Base-by-base conservation (phyloP, 768 basidiomycete genomes). In the Hirschioporus abietinus region DNA sequence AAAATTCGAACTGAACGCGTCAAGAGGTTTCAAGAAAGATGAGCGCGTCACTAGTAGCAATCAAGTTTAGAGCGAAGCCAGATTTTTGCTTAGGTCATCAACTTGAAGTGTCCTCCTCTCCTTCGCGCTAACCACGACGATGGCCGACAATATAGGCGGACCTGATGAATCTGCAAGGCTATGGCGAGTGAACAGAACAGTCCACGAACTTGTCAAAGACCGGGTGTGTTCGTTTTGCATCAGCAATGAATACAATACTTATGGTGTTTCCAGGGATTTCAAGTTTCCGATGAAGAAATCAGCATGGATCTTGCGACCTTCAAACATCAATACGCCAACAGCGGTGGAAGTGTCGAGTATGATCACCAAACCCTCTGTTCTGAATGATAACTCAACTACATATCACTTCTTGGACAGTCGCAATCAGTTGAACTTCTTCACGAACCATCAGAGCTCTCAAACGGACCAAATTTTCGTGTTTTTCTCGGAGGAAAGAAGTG, bases 171-270 rank as follows among this genome's bases (percentile, higher is more conserved):
- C 89, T 68, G 91, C 95, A 67, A 89, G 88, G 74, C 83, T 99
- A 74, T 99, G 95, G 94, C 91, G 96, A 74, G 95, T 99, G 69
- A 95, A 95, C 78, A 81, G 93, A 72, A 99, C 97, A 63, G 91
- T 98, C 58, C 96, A 98, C 75, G 96, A 99, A 78, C 88, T 99
- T 64, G 93, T 96, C 69, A 87, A 89, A 76, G 96, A 99, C 77
- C 87, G 97, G 82, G 97, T 98, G 63, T 61, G 66, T 64, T 64
- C 26, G 52, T 60, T 30, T 58, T 70, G 35, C 61, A 23, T 67
- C 66, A 60, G 12, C 42, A 20, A 6, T 66, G 58, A 63, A 74
- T 75, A 75, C 30, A 30, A 8, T 3, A 8, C 30, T 30, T 30
- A 30, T 8, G 30, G 30, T 2, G 30, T 30, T 30, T 30, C 30